These are phyloP conservation scores for Aspergillus funiculosus DNA, from an alignment of 495 filamentous ascomycete genomes.

Conservation along the genomic window DNA sequence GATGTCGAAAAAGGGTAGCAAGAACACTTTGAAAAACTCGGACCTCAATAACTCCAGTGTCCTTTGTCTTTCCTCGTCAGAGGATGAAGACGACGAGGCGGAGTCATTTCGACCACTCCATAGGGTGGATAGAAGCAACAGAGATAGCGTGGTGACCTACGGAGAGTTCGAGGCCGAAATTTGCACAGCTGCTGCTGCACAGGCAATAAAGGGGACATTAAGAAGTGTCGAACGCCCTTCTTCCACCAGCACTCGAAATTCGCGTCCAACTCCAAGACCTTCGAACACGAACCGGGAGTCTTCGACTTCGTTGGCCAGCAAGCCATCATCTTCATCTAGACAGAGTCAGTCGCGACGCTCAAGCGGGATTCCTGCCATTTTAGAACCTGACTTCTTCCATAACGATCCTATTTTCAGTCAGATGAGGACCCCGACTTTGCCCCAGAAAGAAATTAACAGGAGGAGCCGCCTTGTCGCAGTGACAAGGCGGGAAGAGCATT, in stretches of 20 bases:
- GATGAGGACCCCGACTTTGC: not conserved
- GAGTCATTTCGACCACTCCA: slow-evolving; percentile 12
- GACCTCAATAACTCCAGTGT: slow-evolving; percentile 50
- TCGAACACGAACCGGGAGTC: slow-evolving; percentile 18
- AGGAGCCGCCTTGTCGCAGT: slow-evolving; percentile 75
- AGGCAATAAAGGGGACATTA: slow-evolving; percentile 26
- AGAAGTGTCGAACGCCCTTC: slow-evolving; percentile 28
- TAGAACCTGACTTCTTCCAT: slow-evolving; percentile 28
- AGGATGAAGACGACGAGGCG: slow-evolving; percentile 45
- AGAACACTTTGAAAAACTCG: slow-evolving; percentile 38
- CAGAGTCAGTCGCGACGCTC: slow-evolving; percentile 30
- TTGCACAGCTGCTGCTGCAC: slow-evolving; percentile 37
- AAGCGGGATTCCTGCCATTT: slow-evolving; percentile 31
- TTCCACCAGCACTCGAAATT: slow-evolving; percentile 30
- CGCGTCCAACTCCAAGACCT: slow-evolving; percentile 18
- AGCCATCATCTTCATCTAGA: slow-evolving; percentile 21
- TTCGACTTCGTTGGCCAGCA: slow-evolving; percentile 26
- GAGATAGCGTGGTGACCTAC: slow-evolving; percentile 38
- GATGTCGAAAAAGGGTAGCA: slow-evolving; percentile 39
- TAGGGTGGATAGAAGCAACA: slow-evolving; percentile 12
- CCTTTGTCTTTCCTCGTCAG: slow-evolving; percentile 53
- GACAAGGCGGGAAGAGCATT: slow-evolving; percentile 75
- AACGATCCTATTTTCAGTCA: slow-evolving; percentile 19
- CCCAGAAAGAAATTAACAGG: slow-evolving; percentile 32
- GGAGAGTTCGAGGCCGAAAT: slow-evolving; percentile 39